Evolutionary conservation across 2,329 filamentous ascomycete species (phyloP).

Genomic region (Podosphaera fusca): DNA sequence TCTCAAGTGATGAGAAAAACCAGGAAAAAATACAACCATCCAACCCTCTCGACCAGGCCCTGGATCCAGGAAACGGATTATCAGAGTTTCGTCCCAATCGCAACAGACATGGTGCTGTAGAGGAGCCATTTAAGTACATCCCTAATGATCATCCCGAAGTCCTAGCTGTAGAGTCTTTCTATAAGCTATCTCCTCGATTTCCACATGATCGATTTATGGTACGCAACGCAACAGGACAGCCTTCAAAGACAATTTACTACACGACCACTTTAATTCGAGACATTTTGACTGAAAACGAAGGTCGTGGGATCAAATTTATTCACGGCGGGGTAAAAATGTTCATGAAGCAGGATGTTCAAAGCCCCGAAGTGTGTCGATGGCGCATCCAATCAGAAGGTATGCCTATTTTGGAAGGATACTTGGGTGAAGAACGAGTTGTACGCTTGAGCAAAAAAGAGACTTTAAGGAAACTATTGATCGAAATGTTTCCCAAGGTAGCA

Average conservation of each 20-base stretch:
- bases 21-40: slow-evolving; percentile 11
- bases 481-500: slow-evolving; percentile 88
- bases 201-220: slow-evolving; percentile 87
- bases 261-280: slow-evolving; percentile 65
- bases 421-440: slow-evolving; percentile 56
- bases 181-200: slow-evolving; percentile 63
- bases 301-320: slow-evolving; percentile 79
- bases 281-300: slow-evolving; percentile 71
- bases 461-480: slow-evolving; percentile 58
- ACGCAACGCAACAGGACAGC: slow-evolving; percentile 69
- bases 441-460: slow-evolving; percentile 56
- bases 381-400: slow-evolving; percentile 89
- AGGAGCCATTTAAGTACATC: slow-evolving; percentile 92
- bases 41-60: background rate
- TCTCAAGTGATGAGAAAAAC: slow-evolving; percentile 8
- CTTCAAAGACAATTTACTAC: slow-evolving; percentile 92
- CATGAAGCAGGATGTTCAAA: slow-evolving; percentile 87
- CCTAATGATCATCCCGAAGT: slow-evolving; percentile 53
- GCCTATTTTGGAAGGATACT: slow-evolving; percentile 73
- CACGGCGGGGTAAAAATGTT: slow-evolving; percentile 98
- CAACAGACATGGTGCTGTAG: slow-evolving; percentile 26
- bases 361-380: slow-evolving; percentile 72
- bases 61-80: background rate
- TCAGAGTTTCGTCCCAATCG: slow-evolving; percentile 3
- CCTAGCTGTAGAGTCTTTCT: slow-evolving; percentile 57